phyloP scores from a whole-genome alignment of 352 stramenopile genomes.

The Saprolegnia diclina region DNA sequence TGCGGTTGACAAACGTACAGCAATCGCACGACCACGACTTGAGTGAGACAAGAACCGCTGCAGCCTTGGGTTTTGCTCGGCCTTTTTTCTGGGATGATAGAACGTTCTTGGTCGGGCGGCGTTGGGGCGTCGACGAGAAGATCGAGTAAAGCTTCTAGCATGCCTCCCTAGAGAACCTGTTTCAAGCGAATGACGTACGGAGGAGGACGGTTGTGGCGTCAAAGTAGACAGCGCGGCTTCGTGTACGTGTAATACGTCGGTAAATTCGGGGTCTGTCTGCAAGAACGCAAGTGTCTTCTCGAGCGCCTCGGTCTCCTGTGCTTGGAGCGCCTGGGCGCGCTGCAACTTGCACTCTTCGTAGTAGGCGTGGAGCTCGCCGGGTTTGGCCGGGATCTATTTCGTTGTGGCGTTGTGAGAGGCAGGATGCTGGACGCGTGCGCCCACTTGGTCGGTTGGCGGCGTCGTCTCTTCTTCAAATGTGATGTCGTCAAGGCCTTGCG shows the following conservation, averaged over 20 bases:
- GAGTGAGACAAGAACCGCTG: not conserved
- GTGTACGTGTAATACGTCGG: not conserved
- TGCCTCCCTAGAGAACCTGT: not conserved
- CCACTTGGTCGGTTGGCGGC: not conserved
- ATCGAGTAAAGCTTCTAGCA: constrained; percentile 7
- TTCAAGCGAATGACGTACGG: not conserved
- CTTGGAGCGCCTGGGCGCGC: not conserved
- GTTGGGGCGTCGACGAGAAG: not conserved
- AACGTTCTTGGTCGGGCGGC: constrained; percentile 2
- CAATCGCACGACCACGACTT: not conserved
- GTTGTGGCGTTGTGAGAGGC: not conserved
- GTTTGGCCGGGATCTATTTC: constrained; percentile 2
- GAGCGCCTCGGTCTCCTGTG: constrained; percentile 1
- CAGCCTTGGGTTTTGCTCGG: constrained; percentile 1
- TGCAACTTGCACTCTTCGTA: constrained; percentile 8
- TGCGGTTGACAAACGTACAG: constrained; percentile 1
- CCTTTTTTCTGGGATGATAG: not conserved
- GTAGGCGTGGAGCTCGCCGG: constrained; percentile 19
- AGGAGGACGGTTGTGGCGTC: too few relatives aligned
- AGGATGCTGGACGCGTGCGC: not conserved
- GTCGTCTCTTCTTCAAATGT: constrained; percentile 15
- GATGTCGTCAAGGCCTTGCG: not conserved
- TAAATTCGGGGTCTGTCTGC: constrained; percentile 6
- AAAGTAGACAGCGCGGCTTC: not conserved
- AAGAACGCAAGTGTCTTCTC: constrained; percentile 15